Evolutionary conservation across 352 stramenopile genomes (phyloP), one percentile per base, ranked within the genome.

Genomic region (Plasmopara muralis): DNA sequence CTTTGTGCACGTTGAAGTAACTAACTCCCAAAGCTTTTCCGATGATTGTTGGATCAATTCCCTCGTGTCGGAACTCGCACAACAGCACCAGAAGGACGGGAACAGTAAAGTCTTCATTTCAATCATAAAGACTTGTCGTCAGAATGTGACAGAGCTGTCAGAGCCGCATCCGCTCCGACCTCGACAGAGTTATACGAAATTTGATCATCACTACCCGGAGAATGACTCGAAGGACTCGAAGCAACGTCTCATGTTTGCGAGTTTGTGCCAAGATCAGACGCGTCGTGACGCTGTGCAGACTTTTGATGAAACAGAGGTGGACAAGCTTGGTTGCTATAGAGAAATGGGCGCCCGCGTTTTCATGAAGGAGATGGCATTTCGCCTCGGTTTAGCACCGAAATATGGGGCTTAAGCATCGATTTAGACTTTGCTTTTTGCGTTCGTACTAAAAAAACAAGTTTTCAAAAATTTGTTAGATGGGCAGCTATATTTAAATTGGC

Each of bases 301-400:
- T 2, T 88, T 85, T 39, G 53, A 75, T 13, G 73, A 84, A 52
- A 44, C 46, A 38, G 66, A 87, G 30, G 57, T 84, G 16, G 76
- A 85, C 28, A 54, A 53, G 12, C 43, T 67, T 16, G 79, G 79
- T 3, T 71, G 68, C 12, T 92, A 92, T 47, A 77, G 81, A 39
- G 50, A 67, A 14, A 92, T 92, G 81, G 66, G 85, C 42, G 69
- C 69, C 9, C 70, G 74, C 37, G 75, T 87, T 18, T 79, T 86
- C 47, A 77, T 89, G 60, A 83, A 86, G 40, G 81, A 92, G 57
- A 71, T 85, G 57, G 81, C 81, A 1, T 92, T 92, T 55, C 78
- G 81, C 13, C 68, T 92, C 29, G 81, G 81, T 8, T 81, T 68
- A 15, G 73, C 75, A 2, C 81, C 81, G 2, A 92, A 92, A 60